Evolutionary conservation across 306 rosid genomes (phyloP), one percentile per base, ranked within the genome.

Genomic region (Styphnolobium japonicum): DNA sequence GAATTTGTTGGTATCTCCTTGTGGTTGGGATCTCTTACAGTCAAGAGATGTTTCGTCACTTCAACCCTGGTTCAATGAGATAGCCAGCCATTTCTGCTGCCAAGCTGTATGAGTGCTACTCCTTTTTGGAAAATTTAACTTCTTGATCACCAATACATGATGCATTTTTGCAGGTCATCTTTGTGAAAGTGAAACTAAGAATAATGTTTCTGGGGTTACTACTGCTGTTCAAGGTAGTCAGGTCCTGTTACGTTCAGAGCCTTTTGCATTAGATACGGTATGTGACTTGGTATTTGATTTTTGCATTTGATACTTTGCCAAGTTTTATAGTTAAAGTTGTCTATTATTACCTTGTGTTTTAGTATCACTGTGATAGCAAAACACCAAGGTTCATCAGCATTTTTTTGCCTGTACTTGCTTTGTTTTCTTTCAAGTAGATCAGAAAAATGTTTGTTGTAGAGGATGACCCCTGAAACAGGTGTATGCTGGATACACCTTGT

Each of bases 181-280:
- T 65, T 43, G 29, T 78, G 87, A 73, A 73, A 83, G 56, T 81
- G 89, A 64, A 70, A 76, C 58, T 33, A 87, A 82, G 70, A 81
- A 58, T 79, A 89, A 89, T 74, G 75, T 69, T 74, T 85, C 87
- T 10, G 91, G 85, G 78, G 82, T 88, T 70, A 84, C 81, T 34
- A 73, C 89, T 43, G 62, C 83, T 78, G 66, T 81, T 74, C 85
- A 73, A n/a, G 79, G 72, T 73, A 76, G 88, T 83, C 78, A 63
- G 46, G 72, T 73, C 61, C 78, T 42, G 73, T 22, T 86, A 33
- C 81, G 19, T 9, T 37, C 85, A 25, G 86, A 83, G 36, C 75
- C 92, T 39, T 81, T 90, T 42, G 73, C 87, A 3, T 71, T 82
- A n/a, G 79, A 88, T 72, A 67, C 65, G 53, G 98, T 93, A 82